A percentile compares a stretch with the other conserved stretches of the same genome.
These are phyloP conservation scores for Verbascum thapsus DNA, from an alignment of 257 asterid genomes.

Conservation along the genomic window DNA sequence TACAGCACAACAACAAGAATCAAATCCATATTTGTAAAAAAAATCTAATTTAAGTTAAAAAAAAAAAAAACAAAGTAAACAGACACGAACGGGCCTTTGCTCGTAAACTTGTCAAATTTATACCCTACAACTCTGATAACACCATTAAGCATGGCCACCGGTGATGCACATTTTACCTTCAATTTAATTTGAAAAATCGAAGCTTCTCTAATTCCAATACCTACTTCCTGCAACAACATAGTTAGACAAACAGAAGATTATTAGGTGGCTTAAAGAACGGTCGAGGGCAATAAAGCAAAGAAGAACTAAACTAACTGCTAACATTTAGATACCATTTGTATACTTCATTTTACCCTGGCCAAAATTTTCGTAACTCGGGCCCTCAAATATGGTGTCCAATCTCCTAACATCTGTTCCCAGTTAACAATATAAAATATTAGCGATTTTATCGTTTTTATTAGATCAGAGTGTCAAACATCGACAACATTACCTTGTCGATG, in stretches of 20 bases:
- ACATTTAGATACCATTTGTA: slow-evolving; percentile 24
- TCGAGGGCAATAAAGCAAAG: too few relatives aligned
- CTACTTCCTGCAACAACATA: slow-evolving; percentile 35
- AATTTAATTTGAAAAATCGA: slow-evolving; percentile 29
- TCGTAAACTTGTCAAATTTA: not conserved
- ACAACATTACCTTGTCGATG: slow-evolving; percentile 57
- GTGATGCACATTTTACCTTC: not conserved
- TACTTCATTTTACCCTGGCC: slow-evolving; percentile 44
- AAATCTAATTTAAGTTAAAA: not conserved
- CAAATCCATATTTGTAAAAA: not conserved
- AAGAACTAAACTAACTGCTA: not conserved
- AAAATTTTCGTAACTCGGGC: slow-evolving; percentile 56
- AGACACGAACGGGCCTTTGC: slow-evolving; percentile 8
- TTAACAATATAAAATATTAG: slow-evolving; percentile 19
- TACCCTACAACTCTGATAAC: slow-evolving; percentile 15
- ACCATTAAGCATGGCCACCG: slow-evolving; percentile 5
- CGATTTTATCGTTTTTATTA: slow-evolving; percentile 1
- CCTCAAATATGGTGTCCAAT: slow-evolving; percentile 60
- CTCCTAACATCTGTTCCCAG: slow-evolving; percentile 47
- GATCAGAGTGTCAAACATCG: slow-evolving; percentile 19
- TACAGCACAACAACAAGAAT: not conserved
- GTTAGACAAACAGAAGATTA: slow-evolving; percentile 7
- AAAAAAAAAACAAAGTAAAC: not conserved
- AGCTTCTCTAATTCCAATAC: slow-evolving; percentile 31
- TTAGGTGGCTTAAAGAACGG: not conserved